These are phyloP conservation scores for Aristolochia contorta DNA, from an alignment of 164 flowering plant genomes.

Conservation along the genomic window DNA sequence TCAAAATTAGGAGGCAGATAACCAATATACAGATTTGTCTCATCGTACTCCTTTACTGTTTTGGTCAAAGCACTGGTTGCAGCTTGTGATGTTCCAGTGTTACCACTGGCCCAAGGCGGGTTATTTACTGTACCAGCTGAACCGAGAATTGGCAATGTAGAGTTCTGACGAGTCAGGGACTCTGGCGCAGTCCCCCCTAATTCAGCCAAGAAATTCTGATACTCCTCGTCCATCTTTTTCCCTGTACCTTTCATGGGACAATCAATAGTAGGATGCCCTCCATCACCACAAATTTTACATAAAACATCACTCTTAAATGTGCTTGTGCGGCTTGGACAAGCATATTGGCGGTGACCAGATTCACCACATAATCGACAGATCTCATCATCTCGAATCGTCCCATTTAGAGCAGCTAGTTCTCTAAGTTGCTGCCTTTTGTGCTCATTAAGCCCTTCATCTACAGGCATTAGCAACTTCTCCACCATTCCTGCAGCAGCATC, in stretches of 20 bases:
- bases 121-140: slow-evolving; percentile 46
- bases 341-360: slow-evolving; percentile 87
- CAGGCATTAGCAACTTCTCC: slow-evolving; percentile 90
- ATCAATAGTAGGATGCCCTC: slow-evolving; percentile 96
- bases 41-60: slow-evolving; percentile 65
- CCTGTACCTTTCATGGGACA: slow-evolving; percentile 91
- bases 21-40: slow-evolving; percentile 82
- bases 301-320: slow-evolving; percentile 91
- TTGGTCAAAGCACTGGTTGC: slow-evolving; percentile 36
- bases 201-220: slow-evolving; percentile 88
- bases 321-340: slow-evolving; percentile 71
- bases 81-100: not conserved
- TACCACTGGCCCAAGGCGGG: slow-evolving; percentile 70
- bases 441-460: slow-evolving; percentile 89
- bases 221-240: slow-evolving; percentile 96
- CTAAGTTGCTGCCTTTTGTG: slow-evolving; percentile 91
- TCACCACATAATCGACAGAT: slow-evolving; percentile 91
- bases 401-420: slow-evolving; percentile 91
- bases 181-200: slow-evolving; percentile 80
- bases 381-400: slow-evolving; percentile 92
- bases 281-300: slow-evolving; percentile 91
- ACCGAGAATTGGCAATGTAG: slow-evolving; percentile 38
- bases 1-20: slow-evolving; percentile 85
- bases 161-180: slow-evolving; percentile 38
- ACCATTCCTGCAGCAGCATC: slow-evolving; percentile 97